Base-by-base conservation (phyloP, 805 yeast genomes). In the Yarrowia sp. region DNA sequence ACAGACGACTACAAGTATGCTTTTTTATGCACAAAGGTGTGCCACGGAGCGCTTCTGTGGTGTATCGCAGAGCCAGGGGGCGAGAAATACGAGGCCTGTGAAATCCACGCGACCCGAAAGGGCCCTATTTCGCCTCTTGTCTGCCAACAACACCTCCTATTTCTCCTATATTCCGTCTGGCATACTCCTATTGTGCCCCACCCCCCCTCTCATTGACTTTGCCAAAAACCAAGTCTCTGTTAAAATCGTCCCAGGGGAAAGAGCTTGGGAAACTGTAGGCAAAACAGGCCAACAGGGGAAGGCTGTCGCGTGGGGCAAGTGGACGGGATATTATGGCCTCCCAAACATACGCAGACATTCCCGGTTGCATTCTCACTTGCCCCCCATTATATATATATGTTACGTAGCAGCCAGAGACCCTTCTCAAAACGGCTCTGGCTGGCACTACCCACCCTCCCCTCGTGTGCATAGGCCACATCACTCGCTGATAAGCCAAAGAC, bases 241-340 rank as follows among this genome's bases (percentile, higher is more conserved):
- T 4, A 10, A 36, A 38, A 38, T 22, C 8, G 43, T 38, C 59
- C 45, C 45, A 53, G 59, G 59, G 59, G 59, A 52, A 36, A 26
- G 38, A 26, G 32, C 32, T 3, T 26, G 40, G 19, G 42, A 52
- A 52, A 52, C 56, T 36, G 42, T 52, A 52, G 56, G 22, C 56
- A 52, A 50, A 38, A 35, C 10, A n/a, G 41, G 19, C 56, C 11
- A 16, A 36, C 43, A 19, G 58, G 58, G 59, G 35, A 53, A 53
- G 19, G 14, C 45, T 16, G 59, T 53, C 59, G 59, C 59, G 59
- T 53, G 59, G 59, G 59, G 59, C 59, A 53, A 12, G 22, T 36
- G 36, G 42, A 19, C 42, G 14, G 12, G 41, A 52, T 52, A 52
- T 52, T 52, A 52, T 52, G n/a, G 35, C 43, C 5, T 5, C n/a